Evolutionary conservation across 1,284 basidiomycete genomes (phyloP), one percentile per base, ranked within the genome.

Genomic region (Mycena citricolor): DNA sequence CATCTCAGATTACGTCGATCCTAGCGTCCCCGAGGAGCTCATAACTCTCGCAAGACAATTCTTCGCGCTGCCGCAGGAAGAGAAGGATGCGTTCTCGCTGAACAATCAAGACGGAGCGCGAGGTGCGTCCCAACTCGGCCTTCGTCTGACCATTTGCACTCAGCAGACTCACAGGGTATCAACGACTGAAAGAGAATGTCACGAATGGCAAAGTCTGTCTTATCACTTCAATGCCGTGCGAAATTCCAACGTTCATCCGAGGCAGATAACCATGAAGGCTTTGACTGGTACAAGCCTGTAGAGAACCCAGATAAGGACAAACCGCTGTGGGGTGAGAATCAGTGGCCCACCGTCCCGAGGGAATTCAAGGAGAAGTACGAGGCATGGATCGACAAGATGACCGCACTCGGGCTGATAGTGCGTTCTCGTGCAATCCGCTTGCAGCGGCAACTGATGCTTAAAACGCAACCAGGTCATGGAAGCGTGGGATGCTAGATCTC

Each of bases 361-460:
- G 62, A 58, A 0, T 89, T 92, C 55, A 68, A 61, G 44, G 70
- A 72, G 32, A 81, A 74, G 49, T 85, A 86, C 54, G 79, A 86
- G 49, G 57, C 55, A 7, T 93, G 90, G 89, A 68, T 85, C 2
- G 77, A 78, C 54, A 91, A 86, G 71, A 93, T 93, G 90, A 84
- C 86, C 61, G 66, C 58, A 2, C 67, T 94, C 2, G 90, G 90
- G 1, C 55, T 86, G 56, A 73, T 84, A 20, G 71, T 91, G 8
- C 20, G 22, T 6, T 8, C 21, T n/a, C n/a, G n/a, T n/a, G n/a
- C n/a, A n/a, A 3, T 23, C 22, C 5, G 17, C 13, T n/a, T 29
- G 8, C 16, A 14, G 4, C n/a, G 13, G 4, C 4, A 22, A 23
- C 32, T 13, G 16, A 16, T 40, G n/a, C 26, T 39, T 12, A 32